Evolutionary conservation across 2,329 filamentous ascomycete genomes (phyloP).

Genomic region (Paramyrothecium sp.): DNA sequence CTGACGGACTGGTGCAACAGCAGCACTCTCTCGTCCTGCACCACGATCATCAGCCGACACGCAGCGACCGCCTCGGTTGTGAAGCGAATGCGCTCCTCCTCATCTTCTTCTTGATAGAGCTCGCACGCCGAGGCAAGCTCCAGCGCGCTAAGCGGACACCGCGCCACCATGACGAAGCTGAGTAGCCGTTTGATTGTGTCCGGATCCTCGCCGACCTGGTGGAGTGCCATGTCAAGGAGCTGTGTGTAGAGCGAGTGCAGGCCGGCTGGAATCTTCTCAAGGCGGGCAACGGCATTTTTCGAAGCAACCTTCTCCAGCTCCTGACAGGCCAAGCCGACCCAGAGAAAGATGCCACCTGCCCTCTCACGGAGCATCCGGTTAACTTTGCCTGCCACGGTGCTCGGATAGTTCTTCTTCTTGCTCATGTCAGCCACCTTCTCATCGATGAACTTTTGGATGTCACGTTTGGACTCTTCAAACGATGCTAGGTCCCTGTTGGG

Average conservation of each 20-base stretch:
- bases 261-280: slow-evolving; percentile 17
- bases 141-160: slow-evolving; percentile 7
- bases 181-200: slow-evolving; percentile 7
- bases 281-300: slow-evolving; percentile 14
- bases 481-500: slow-evolving; percentile 16
- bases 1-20: slow-evolving; percentile 13
- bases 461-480: slow-evolving; percentile 13
- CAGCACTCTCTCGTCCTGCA: slow-evolving; percentile 11
- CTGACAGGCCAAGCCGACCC: slow-evolving; percentile 18
- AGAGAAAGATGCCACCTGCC: slow-evolving; percentile 19
- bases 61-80: slow-evolving; percentile 8
- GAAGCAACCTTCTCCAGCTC: slow-evolving; percentile 14
- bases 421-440: slow-evolving; percentile 11
- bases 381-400: slow-evolving; percentile 11
- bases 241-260: slow-evolving; percentile 12
- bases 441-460: slow-evolving; percentile 16
- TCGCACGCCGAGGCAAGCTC: slow-evolving; percentile 12
- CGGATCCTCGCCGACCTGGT: not conserved
- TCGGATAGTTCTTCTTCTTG: slow-evolving; percentile 13
- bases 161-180: slow-evolving; percentile 5
- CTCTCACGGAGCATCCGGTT: slow-evolving; percentile 14
- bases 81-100: slow-evolving; percentile 8
- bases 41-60: slow-evolving; percentile 12
- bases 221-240: slow-evolving; percentile 8
- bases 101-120: slow-evolving; percentile 8